Conservation (phyloP, 2,329 filamentous ascomycete species). For the Stachybotrys echinatus region DNA sequence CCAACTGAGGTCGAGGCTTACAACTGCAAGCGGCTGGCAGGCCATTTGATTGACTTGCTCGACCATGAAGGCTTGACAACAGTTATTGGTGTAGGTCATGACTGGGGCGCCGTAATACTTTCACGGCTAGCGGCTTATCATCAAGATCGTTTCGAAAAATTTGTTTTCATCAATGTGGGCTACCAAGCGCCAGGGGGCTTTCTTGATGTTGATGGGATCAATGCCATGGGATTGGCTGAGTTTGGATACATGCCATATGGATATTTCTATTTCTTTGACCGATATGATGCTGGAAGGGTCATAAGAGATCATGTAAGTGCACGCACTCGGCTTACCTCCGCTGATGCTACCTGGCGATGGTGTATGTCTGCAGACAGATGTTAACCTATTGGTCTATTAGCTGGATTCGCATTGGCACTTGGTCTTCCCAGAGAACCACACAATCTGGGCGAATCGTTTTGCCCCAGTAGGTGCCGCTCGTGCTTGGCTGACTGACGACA, state of each 20-base stretch:
- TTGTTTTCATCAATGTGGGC: conserved; percentile 7
- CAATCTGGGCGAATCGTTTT: conserved; percentile 6
- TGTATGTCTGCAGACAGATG: too few relatives aligned
- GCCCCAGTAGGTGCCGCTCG: conserved; percentile 8
- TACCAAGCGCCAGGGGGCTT: conserved; percentile 8
- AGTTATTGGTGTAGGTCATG: conserved; percentile 11
- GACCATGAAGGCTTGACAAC: conserved; percentile 6
- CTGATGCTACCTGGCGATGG: too few relatives aligned
- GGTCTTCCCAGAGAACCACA: conserved; percentile 7
- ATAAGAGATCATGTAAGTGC: conserved; percentile 7
- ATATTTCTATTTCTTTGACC: conserved; percentile 15
- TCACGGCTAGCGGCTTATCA: conserved; percentile 9
- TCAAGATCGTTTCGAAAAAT: conserved; percentile 2
- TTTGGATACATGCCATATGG: conserved; percentile 11
- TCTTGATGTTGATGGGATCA: conserved; percentile 9
- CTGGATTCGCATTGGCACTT: conserved; percentile 15
- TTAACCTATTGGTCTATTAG: too few relatives aligned
- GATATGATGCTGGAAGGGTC: conserved; percentile 7
- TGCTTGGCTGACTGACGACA: conserved; percentile 7
- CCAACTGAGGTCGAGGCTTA: conserved; percentile 8
- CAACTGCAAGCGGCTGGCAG: conserved; percentile 5
- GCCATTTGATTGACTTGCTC: conserved; percentile 9
- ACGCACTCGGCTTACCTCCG: too few relatives aligned
- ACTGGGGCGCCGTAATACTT: conserved; percentile 10
- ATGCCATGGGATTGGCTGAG: conserved; percentile 4